Conservation (phyloP, 768 basidiomycete genomes). For the Botryobasidium botryosum region DNA sequence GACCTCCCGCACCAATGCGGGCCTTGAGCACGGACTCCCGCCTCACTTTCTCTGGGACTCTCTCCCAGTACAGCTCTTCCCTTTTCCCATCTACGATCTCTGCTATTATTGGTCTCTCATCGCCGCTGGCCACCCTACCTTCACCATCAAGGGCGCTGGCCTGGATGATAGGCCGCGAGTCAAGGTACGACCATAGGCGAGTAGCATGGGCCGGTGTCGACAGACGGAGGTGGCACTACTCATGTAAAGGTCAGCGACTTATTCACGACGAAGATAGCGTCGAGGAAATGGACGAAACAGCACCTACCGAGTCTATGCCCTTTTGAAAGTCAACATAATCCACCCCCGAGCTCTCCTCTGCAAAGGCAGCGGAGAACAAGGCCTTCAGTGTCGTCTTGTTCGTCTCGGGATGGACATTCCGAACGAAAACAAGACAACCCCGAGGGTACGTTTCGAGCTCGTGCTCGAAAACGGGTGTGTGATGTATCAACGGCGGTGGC, state of each 20-base stretch:
- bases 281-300: background rate
- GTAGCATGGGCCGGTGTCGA: constrained; percentile 32
- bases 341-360: constrained; percentile 2
- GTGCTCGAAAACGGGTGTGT: background rate
- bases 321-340: constrained; percentile 73
- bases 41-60: constrained; percentile 57
- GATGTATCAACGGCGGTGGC: constrained; percentile 1
- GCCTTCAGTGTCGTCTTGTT: constrained; percentile 65
- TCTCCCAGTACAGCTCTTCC: constrained; percentile 65
- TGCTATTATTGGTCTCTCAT: constrained; percentile 21
- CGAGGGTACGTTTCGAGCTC: constrained; percentile 28
- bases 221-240: constrained; percentile 58
- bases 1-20: too few species aligned
- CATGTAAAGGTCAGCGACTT: background rate
- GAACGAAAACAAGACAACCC: constrained; percentile 51
- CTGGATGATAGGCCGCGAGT: constrained; percentile 25
- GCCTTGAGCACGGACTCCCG: constrained; percentile 40
- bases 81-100: constrained; percentile 45
- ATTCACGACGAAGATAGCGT: background rate
- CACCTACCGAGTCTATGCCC: constrained; percentile 51
- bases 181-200: constrained; percentile 31
- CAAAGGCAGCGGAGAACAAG: constrained; percentile 33
- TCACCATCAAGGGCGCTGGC: constrained; percentile 36
- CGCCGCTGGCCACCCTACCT: constrained; percentile 18
- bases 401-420: constrained; percentile 52